These are phyloP conservation scores for Pseudonitzschia multistriata DNA, from an alignment of 108 stramenopile genomes.

Conservation along the genomic window DNA sequence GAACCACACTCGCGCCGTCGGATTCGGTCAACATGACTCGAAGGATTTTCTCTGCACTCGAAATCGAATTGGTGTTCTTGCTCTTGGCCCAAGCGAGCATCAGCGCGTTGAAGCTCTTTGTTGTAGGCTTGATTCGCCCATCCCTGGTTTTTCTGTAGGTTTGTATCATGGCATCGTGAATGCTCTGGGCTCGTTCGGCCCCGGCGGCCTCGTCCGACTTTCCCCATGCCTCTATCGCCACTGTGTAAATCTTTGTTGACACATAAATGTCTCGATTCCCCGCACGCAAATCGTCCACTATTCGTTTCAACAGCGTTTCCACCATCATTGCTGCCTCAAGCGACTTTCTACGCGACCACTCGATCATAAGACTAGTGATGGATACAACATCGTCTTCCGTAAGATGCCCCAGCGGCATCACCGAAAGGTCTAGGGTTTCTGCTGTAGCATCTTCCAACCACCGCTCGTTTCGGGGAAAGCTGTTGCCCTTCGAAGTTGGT, in stretches of 20 bases:
- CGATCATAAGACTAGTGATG: slow-evolving; percentile 56
- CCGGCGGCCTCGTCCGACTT: slow-evolving; percentile 51
- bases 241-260: slow-evolving; percentile 47
- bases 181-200: slow-evolving; percentile 60
- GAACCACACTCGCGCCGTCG: slow-evolving; percentile 31
- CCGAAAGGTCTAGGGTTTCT: slow-evolving; percentile 19
- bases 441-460: slow-evolving; percentile 48
- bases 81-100: slow-evolving; percentile 71
- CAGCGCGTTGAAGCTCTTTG: slow-evolving; percentile 61
- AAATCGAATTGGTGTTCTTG: slow-evolving; percentile 36
- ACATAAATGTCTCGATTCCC: slow-evolving; percentile 37
- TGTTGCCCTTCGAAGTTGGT: background rate
- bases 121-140: slow-evolving; percentile 43
- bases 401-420: slow-evolving; percentile 40
- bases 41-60: slow-evolving; percentile 54
- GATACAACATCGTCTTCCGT: slow-evolving; percentile 59
- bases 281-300: slow-evolving; percentile 56
- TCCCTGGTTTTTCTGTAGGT: slow-evolving; percentile 42
- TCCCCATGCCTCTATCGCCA: slow-evolving; percentile 71
- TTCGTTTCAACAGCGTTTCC: slow-evolving; percentile 59
- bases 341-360: slow-evolving; percentile 53
- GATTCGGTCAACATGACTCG: slow-evolving; percentile 53
- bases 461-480: slow-evolving; percentile 15
- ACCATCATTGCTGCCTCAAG: slow-evolving; percentile 49
- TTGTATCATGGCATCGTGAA: slow-evolving; percentile 54